phyloP scores from a whole-genome alignment of 495 filamentous ascomycete species.

The Tirmania nivea region DNA sequence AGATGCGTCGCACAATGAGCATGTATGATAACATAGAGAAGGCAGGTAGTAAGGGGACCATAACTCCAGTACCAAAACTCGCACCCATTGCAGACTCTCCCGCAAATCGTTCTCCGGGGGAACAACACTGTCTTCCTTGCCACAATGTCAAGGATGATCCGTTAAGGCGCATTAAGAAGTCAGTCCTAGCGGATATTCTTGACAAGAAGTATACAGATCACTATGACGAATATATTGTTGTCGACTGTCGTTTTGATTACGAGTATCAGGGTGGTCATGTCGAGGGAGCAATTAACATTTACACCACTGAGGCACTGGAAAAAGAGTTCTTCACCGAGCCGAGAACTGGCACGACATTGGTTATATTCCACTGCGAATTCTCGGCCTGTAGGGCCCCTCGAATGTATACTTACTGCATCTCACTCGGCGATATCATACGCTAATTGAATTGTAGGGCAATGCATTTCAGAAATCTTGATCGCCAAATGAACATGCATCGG shows the following conservation, averaged over 20 bases:
- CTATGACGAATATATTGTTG: constrained; percentile 58
- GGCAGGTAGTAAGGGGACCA: constrained; percentile 23
- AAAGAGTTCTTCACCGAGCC: constrained; percentile 44
- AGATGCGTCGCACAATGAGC: constrained; percentile 74
- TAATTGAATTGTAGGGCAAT: constrained; percentile 31
- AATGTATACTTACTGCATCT: constrained; percentile 30
- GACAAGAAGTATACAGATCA: constrained; percentile 57
- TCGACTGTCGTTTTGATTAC: constrained; percentile 97
- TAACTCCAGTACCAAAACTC: constrained; percentile 36
- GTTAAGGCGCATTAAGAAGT: constrained; percentile 67
- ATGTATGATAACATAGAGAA: constrained; percentile 92
- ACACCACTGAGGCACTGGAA: constrained; percentile 75
- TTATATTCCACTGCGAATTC: constrained; percentile 97
- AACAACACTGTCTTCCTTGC: constrained; percentile 47
- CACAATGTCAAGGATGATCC: constrained; percentile 62
- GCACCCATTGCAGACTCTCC: constrained; percentile 50
- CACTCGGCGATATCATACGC: not conserved
- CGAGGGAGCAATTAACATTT: constrained; percentile 75
- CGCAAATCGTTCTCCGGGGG: too few relatives aligned
- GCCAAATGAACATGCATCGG: constrained; percentile 51
- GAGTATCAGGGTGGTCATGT: constrained; percentile 97
- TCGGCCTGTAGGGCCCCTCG: constrained; percentile 92
- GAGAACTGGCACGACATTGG: constrained; percentile 43
- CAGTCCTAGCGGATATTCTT: constrained; percentile 62
- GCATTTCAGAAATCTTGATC: constrained; percentile 70